Evolutionary conservation across 2,329 filamentous ascomycete genomes (phyloP).

Genomic region (Neonectria hederae): DNA sequence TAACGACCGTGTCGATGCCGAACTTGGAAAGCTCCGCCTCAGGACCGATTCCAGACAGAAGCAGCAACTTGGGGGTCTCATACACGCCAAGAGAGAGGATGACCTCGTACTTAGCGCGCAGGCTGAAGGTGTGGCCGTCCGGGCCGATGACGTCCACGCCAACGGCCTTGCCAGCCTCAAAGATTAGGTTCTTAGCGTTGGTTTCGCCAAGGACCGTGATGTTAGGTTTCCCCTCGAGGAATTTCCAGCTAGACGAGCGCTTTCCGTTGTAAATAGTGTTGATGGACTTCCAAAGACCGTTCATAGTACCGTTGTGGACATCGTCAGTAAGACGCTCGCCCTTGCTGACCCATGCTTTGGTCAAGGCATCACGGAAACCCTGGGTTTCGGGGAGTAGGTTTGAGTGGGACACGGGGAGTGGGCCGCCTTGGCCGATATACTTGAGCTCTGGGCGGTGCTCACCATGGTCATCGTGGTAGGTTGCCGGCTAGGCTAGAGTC

Average conservation of each 20-base stretch:
- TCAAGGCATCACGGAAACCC: conserved; percentile 60
- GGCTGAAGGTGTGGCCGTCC: conserved; percentile 50
- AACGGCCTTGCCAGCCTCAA: conserved; percentile 55
- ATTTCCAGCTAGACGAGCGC: conserved; percentile 62
- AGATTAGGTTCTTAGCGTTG: conserved; percentile 63
- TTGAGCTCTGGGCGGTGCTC: conserved; percentile 56
- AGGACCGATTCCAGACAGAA: conserved; percentile 71
- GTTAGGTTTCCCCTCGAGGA: conserved; percentile 63
- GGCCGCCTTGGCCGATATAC: conserved; percentile 62
- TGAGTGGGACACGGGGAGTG: conserved; percentile 63
- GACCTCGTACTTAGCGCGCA: conserved; percentile 60
- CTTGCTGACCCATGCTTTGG: conserved; percentile 62
- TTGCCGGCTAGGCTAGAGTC: conserved; percentile 48
- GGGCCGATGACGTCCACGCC: conserved; percentile 58
- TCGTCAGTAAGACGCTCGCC: conserved; percentile 62
- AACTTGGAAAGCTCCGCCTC: conserved; percentile 60
- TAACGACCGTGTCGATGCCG: conserved; percentile 62
- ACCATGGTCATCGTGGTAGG: conserved; percentile 64
- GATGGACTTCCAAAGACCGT: conserved; percentile 62
- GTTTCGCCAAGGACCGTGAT: conserved; percentile 59
- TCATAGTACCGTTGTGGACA: conserved; percentile 65
- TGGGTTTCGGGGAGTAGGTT: conserved; percentile 62
- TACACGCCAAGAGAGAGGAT: conserved; percentile 63
- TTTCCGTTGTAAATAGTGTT: conserved; percentile 67
- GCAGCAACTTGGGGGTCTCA: conserved; percentile 72